phyloP scores from a whole-genome alignment of 2,329 filamentous ascomycete genomes.

The Botrytis porri region DNA sequence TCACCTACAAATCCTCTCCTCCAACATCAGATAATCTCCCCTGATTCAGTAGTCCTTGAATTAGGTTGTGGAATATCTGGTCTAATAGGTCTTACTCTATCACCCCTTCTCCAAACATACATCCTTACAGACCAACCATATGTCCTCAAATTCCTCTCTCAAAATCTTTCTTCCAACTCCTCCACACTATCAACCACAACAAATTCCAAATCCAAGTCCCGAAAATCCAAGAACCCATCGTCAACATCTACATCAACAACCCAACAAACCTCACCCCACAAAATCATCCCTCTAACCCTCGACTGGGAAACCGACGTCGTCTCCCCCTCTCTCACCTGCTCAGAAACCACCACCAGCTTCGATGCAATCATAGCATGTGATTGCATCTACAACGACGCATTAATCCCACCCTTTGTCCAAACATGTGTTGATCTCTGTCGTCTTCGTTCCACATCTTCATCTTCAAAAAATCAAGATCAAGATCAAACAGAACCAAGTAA shows the following conservation, averaged over 20 bases:
- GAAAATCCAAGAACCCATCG: constrained; percentile 28
- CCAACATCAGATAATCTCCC: not conserved
- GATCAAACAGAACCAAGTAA: constrained; percentile 23
- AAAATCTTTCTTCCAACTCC: constrained; percentile 65
- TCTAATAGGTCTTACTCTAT: constrained; percentile 68
- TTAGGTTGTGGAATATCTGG: constrained; percentile 87
- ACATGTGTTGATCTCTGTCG: constrained; percentile 74
- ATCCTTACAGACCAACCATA: constrained; percentile 87
- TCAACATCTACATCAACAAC: not conserved
- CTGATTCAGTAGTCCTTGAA: constrained; percentile 56
- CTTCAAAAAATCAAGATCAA: not conserved
- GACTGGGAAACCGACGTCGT: constrained; percentile 71
- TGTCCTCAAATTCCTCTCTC: constrained; percentile 70
- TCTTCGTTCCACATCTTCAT: constrained; percentile 43
- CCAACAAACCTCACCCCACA: not conserved
- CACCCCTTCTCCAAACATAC: constrained; percentile 58
- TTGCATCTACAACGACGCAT: constrained; percentile 90
- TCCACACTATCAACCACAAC: constrained; percentile 10
- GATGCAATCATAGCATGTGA: constrained; percentile 82
- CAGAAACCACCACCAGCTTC: constrained; percentile 47
- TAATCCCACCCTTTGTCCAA: constrained; percentile 78
- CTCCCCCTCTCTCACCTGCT: constrained; percentile 31
- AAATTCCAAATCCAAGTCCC: constrained; percentile 16
- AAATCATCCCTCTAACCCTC: constrained; percentile 43
- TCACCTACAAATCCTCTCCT: constrained; percentile 58